Evolutionary conservation across 257 asterid species (phyloP).

Genomic region (Ilex asprella): DNA sequence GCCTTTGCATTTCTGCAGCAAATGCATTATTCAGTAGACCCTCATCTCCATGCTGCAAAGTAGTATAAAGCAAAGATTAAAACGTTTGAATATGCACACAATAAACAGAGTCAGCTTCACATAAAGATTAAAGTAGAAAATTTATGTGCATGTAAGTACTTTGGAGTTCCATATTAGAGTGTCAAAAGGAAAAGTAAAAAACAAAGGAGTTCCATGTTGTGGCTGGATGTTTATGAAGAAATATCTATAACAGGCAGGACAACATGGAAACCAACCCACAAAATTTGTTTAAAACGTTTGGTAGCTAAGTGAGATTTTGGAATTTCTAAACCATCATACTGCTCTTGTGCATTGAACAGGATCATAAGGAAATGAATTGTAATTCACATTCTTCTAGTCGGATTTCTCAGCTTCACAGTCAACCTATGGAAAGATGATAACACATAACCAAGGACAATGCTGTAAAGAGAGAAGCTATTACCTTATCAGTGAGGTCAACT

Average conservation of each 20-base stretch:
- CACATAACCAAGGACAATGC: background rate
- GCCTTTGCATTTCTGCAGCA: slow-evolving; percentile 70
- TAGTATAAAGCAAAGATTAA: slow-evolving; percentile 14
- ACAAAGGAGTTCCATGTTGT: too few relatives aligned
- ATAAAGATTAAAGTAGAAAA: too few relatives aligned
- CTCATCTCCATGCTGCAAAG: slow-evolving; percentile 88
- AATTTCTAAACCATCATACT: background rate
- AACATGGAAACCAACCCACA: background rate
- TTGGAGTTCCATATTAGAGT: too few relatives aligned
- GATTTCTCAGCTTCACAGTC: slow-evolving; percentile 9
- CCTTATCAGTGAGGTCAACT: slow-evolving; percentile 91
- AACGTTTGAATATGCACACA: background rate
- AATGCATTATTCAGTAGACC: slow-evolving; percentile 64
- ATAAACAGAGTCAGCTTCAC: too few relatives aligned
- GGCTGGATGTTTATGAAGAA: background rate
- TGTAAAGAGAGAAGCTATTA: slow-evolving; percentile 22
- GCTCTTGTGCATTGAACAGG: background rate
- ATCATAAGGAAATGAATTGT: background rate
- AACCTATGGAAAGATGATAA: background rate
- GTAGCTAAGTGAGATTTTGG: background rate
- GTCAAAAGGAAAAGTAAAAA: background rate
- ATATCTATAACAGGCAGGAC: background rate
- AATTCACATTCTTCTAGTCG: too few relatives aligned
- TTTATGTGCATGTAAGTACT: too few relatives aligned
- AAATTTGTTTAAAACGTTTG: background rate